Base-by-base conservation (phyloP, 1,284 basidiomycete genomes). In the Coniferiporia sulphurascens region DNA sequence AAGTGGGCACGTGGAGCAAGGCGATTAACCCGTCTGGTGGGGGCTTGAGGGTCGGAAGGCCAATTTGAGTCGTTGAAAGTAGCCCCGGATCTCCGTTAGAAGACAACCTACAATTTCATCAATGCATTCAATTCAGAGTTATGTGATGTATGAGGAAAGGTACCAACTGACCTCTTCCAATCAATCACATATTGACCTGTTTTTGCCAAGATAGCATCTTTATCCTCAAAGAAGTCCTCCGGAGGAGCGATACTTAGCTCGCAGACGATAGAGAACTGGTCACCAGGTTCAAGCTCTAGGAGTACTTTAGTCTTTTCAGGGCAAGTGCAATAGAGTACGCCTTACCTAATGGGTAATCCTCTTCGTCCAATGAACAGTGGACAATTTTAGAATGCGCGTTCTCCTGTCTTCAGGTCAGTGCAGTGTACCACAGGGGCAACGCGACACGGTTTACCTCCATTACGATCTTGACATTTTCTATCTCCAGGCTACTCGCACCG, bases 11-110 rank as follows among this genome's bases (percentile, higher is more conserved):
- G 54, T 78, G 72, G 6, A 91, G 74, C 3, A 91, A 74, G 6
- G 87, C 87, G 49, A 90, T 71, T 9, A 91, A 71, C 5, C 73
- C 76, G 56, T 88, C 82, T 8, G 71, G 67, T 4, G 86, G 87
- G 4, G 83, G 82, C 34, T 70, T 73, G 19, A 91, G 73, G 2
- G 74, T 54, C 0, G 89, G 88, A n/a, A 91, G 71, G 1, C 76
- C 65, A 64, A 87, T 74, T 19, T 65, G 70, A n/a, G 79, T 85
- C 10, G 72, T 77, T 4, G 81, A 73, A n/a, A 70, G 63, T 0
- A 77, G 67, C 1, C 80, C 80, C 36, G 70, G 69, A 35, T 74
- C 69, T 3, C 78, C 79, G 53, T 78, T 68, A 45, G 73, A 67
- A 27, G 77, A 61, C 12, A 81, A 70, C 68, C 82, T 85, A 5